Percentiles rank a stretch among this genome's conserved stretches.
phyloP scores from a whole-genome alignment of 441 rosid species.

The Sinapis alba region DNA sequence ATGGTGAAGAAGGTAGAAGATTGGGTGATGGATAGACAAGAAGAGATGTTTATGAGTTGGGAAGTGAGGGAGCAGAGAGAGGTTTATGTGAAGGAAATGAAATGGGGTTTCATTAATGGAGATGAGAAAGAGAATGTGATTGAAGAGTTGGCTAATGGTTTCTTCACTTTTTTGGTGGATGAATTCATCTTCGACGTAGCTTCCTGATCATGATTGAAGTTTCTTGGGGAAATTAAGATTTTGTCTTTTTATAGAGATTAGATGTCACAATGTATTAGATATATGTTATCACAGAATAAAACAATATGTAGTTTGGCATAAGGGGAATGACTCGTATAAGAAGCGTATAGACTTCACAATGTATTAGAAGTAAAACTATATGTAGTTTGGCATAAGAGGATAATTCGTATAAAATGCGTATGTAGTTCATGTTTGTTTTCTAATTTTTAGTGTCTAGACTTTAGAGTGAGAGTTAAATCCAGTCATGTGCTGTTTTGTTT shows the following conservation, averaged over 20 bases:
- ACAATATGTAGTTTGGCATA: conserved; percentile 22
- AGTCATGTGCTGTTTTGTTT: too few species aligned
- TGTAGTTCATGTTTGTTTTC: too few species aligned
- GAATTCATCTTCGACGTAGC: conserved; percentile 52
- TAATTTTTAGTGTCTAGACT: too few species aligned
- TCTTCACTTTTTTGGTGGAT: conserved; percentile 56
- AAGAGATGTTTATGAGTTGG: conserved; percentile 59
- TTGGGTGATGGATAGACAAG: conserved; percentile 57
- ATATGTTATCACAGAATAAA: conserved; percentile 26
- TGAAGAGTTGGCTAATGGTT: conserved; percentile 48
- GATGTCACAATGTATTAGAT: conserved; percentile 27
- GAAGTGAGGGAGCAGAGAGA: conserved; percentile 52
- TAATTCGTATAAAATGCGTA: too few species aligned
- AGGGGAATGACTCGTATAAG: background rate
- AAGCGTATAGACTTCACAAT: conserved; percentile 6
- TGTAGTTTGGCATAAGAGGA: too few species aligned
- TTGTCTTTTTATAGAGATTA: conserved; percentile 13
- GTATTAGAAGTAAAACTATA: conserved; percentile 6
- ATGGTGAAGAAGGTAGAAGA: conserved; percentile 47
- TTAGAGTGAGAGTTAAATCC: too few species aligned
- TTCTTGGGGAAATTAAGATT: conserved; percentile 4
- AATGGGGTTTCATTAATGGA: conserved; percentile 47
- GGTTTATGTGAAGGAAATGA: conserved; percentile 49
- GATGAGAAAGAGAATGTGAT: conserved; percentile 42
- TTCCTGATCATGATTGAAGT: background rate